phyloP scores from a whole-genome alignment of 192 early-diverging fungal species.

The Diversispora eburnea region DNA sequence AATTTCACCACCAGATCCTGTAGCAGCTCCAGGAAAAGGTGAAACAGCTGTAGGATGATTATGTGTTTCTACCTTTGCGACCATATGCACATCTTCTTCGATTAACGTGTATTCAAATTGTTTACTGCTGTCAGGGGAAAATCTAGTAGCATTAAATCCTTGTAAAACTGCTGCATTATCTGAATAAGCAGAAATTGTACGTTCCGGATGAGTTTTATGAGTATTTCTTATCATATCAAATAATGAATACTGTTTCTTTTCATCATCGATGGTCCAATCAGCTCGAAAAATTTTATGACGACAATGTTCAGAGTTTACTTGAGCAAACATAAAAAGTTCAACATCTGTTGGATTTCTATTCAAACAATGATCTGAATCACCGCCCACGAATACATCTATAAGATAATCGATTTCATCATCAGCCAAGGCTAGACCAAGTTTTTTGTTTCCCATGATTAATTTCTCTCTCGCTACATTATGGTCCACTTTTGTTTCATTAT shows the following conservation, averaged over 20 bases:
- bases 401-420: conserved; percentile 96
- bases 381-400: conserved; percentile 71
- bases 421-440: conserved; percentile 93
- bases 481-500: conserved; percentile 32
- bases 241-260: conserved; percentile 72
- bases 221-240: conserved; percentile 98
- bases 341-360: conserved; percentile 94
- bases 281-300: conserved; percentile 99
- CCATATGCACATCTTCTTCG: conserved; percentile 78
- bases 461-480: conserved; percentile 52
- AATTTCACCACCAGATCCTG: conserved; percentile 99
- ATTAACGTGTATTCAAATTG: conserved; percentile 58
- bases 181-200: conserved; percentile 92
- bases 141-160: conserved; percentile 63
- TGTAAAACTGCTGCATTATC: conserved; percentile 98
- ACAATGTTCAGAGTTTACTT: conserved; percentile 99
- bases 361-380: conserved; percentile 47
- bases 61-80: conserved; percentile 99
- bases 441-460: conserved; percentile 76
- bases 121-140: conserved; percentile 45
- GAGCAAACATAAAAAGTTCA: conserved; percentile 99
- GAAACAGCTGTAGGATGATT: conserved; percentile 99
- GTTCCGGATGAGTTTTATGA: conserved; percentile 71
- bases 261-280: conserved; percentile 94
- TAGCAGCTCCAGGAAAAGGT: conserved; percentile 96